phyloP scores from a whole-genome alignment of 2,329 filamentous ascomycete species.

The Leptographium procerum region DNA sequence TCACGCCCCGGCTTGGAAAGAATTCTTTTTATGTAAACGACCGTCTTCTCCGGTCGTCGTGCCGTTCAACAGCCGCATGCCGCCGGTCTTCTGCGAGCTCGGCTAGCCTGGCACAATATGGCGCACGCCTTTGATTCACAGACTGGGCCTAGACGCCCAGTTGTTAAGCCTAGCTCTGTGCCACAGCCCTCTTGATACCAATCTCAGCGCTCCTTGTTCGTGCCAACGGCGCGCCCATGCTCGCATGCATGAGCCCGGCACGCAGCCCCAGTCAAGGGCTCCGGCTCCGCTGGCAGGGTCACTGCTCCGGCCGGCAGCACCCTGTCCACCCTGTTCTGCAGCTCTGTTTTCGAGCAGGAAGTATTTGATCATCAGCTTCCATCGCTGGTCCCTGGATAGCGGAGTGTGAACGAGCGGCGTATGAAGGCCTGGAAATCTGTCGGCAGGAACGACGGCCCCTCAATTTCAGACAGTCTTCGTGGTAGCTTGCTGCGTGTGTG shows the following conservation, averaged over 20 bases:
- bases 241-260: background rate
- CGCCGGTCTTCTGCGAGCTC: background rate
- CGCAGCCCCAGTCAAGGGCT: no score
- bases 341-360: background rate
- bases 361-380: background rate
- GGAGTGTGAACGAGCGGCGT: background rate
- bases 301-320: background rate
- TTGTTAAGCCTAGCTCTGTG: background rate
- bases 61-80: background rate
- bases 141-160: constrained; percentile 1
- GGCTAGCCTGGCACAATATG: background rate
- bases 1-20: background rate
- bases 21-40: constrained; percentile 2
- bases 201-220: background rate
- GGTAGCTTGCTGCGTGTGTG: background rate
- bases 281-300: background rate
- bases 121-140: background rate
- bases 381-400: background rate
- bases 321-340: background rate
- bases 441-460: background rate
- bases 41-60: background rate
- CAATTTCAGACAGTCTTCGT: background rate
- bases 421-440: background rate
- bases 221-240: background rate
- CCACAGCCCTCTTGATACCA: background rate